Percentiles rank a stretch among this genome's conserved stretches.
phyloP scores from a whole-genome alignment of 2,329 filamentous ascomycete species.

The Zymoseptoria pseudotritici region DNA sequence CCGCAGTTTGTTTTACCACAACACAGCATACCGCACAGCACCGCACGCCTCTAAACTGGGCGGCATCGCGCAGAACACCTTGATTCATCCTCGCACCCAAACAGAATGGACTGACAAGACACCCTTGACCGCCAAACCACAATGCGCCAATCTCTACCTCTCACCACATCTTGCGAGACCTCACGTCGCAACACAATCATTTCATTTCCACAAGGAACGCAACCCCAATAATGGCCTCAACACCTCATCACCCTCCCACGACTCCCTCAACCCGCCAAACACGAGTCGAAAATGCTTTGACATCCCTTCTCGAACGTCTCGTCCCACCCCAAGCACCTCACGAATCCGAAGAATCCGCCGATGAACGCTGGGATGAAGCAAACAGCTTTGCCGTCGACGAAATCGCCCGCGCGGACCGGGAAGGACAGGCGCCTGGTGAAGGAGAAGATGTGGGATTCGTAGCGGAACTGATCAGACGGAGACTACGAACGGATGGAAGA shows the following conservation, averaged over 20 bases:
- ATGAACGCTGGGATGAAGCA: constrained; percentile 61
- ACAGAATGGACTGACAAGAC: not conserved
- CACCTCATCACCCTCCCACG: not conserved
- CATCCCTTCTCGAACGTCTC: constrained; percentile 68
- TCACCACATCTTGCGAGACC: not conserved
- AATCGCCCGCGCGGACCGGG: constrained; percentile 32
- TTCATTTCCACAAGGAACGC: constrained; percentile 17
- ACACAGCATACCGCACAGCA: not conserved
- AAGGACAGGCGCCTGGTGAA: constrained; percentile 35
- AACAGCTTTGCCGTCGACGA: constrained; percentile 44
- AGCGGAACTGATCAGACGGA: constrained; percentile 83
- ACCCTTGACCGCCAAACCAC: not conserved
- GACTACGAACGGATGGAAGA: constrained; percentile 69
- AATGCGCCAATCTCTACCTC: not conserved
- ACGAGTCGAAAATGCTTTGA: constrained; percentile 71
- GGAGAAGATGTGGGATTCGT: constrained; percentile 80
- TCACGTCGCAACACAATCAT: not conserved
- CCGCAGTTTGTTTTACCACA: not conserved
- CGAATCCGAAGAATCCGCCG: constrained; percentile 60
- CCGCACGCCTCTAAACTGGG: not conserved
- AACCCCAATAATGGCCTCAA: constrained; percentile 23
- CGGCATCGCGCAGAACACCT: not conserved
- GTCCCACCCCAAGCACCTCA: constrained; percentile 55
- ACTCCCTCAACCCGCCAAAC: not conserved
- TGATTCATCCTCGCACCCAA: not conserved